Evolutionary conservation across 768 basidiomycete species (phyloP).

Genomic region (Mycena kentingensis): DNA sequence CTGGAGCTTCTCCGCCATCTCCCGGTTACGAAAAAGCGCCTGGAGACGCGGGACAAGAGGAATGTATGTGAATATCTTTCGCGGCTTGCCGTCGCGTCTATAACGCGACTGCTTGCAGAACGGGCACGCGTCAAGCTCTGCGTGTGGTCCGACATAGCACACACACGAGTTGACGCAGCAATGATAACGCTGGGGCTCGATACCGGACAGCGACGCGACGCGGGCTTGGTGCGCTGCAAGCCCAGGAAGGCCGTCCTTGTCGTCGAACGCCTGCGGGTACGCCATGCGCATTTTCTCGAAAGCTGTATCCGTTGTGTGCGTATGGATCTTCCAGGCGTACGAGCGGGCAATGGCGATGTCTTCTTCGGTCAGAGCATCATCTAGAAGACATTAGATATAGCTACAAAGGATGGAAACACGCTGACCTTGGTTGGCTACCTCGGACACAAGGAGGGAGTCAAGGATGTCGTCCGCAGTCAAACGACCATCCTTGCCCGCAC

Average conservation of each 20-base stretch:
- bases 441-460: too few species aligned
- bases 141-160: constrained; percentile 24
- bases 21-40: constrained; percentile 24
- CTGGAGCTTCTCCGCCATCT: constrained; percentile 23
- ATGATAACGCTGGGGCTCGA: constrained; percentile 30
- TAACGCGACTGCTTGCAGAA: constrained; percentile 29
- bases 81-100: constrained; percentile 20
- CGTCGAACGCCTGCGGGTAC: not conserved
- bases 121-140: constrained; percentile 29
- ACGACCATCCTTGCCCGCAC: too few species aligned
- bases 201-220: constrained; percentile 29
- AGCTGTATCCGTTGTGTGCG: not conserved
- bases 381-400: too few species aligned
- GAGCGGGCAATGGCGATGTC: constrained; percentile 14
- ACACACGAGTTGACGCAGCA: constrained; percentile 27
- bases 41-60: constrained; percentile 31
- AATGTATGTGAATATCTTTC: constrained; percentile 36
- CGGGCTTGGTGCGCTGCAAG: constrained; percentile 3
- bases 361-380: too few species aligned
- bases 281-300: not conserved
- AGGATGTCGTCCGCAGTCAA: too few species aligned
- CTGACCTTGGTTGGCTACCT: too few species aligned
- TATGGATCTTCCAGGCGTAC: constrained; percentile 5
- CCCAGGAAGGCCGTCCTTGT: not conserved
- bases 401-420: too few species aligned